Conservation (phyloP, 805 yeast species). For the Scheffersomyces spartinae region DNA sequence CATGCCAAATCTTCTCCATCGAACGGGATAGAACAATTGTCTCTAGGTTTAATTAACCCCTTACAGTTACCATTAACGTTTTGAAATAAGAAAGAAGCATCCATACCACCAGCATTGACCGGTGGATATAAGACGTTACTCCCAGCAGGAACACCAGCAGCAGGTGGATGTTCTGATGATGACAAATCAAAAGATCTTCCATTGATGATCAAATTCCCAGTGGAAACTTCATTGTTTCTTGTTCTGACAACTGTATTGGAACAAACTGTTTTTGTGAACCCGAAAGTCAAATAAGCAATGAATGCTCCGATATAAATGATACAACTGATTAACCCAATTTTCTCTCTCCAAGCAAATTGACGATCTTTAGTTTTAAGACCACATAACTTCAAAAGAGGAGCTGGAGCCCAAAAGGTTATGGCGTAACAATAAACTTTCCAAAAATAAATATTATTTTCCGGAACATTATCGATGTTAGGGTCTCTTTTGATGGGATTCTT, state of each 20-base stretch:
- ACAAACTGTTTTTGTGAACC: slow-evolving; percentile 80
- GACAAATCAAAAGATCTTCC: slow-evolving; percentile 73
- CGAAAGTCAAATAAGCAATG: slow-evolving; percentile 83
- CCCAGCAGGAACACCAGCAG: slow-evolving; percentile 63
- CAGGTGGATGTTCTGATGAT: slow-evolving; percentile 67
- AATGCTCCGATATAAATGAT: slow-evolving; percentile 64
- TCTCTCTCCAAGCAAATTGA: slow-evolving; percentile 96
- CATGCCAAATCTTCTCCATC: slow-evolving; percentile 63
- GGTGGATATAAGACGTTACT: slow-evolving; percentile 78
- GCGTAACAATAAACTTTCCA: slow-evolving; percentile 78
- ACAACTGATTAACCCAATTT: slow-evolving; percentile 71
- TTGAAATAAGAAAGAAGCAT: slow-evolving; percentile 77
- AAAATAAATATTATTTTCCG: slow-evolving; percentile 3
- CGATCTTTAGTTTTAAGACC: slow-evolving; percentile 74
- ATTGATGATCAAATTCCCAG: slow-evolving; percentile 60
- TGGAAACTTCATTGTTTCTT: slow-evolving; percentile 44
- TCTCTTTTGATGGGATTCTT: slow-evolving; percentile 1
- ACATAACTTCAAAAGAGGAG: slow-evolving; percentile 52
- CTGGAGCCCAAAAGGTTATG: slow-evolving; percentile 89
- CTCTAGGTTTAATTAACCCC: slow-evolving; percentile 60
- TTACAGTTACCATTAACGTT: slow-evolving; percentile 88
- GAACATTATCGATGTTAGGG: too few species aligned
- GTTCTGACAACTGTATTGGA: slow-evolving; percentile 32
- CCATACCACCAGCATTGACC: slow-evolving; percentile 75
- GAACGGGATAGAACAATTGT: slow-evolving; percentile 59